Evolutionary conservation across 495 filamentous ascomycete species (phyloP), one percentile per base, ranked within the genome.

Genomic region (Xylaria curta): DNA sequence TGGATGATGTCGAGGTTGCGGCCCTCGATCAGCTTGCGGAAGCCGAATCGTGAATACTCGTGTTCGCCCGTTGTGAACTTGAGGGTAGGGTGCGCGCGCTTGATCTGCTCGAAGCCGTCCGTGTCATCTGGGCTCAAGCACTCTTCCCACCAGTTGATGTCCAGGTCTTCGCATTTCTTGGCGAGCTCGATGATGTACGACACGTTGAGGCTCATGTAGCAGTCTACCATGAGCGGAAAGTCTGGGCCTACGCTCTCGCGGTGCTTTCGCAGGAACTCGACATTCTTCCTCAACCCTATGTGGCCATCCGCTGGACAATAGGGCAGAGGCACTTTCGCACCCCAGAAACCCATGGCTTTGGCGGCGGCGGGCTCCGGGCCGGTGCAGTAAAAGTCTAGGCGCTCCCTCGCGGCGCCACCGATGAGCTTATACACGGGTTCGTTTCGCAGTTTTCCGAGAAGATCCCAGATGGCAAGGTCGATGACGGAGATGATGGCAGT

Each of bases 101-200:
- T 97, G 81, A 97, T 88, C 76, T 92, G 89, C 59, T 90, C 91
- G 75, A 95, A 95, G 63, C 94, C 94, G 72, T 97, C 94, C 69
- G 92, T 92, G 82, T 97, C 94, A 81, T 97, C 94, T 3, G 94
- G 94, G 40, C 88, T 90, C 56, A 97, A 85, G 71, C 93, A 96
- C 82, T 97, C 94, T 85, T 97, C 94, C 93, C 93, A 97, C 94
- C 94, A 97, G 84, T 97, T 92, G 78, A 97, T 95, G 81, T 96
- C 87, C 69, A 97, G 87, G 53, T 94, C 89, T 68, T 91, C 81
- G 65, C 90, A 91, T 59, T 91, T 91, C 81, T 94, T 92, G 47
- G 92, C 94, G 15, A 97, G 86, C 80, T 97, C 91, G 72, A 97
- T 97, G 0, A 93, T 97, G 82, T 97, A 97, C 6, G 92, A 85